phyloP scores from a whole-genome alignment of 108 stramenopile species.

The Discostella pseudostelligera region DNA sequence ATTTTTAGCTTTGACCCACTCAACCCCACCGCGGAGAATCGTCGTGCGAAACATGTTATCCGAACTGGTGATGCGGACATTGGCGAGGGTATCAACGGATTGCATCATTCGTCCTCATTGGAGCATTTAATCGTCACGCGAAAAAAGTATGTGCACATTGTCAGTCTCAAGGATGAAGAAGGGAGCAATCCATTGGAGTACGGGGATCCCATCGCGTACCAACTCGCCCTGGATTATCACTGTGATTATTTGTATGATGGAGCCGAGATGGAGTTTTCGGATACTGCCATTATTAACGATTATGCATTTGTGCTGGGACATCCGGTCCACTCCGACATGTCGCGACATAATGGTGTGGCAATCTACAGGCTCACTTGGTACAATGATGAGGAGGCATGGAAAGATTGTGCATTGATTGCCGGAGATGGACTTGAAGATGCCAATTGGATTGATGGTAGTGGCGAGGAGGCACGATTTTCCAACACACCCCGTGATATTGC shows the following conservation, averaged over 20 bases:
- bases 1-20: slow-evolving; percentile 38
- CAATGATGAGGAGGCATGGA: slow-evolving; percentile 39
- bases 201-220: slow-evolving; percentile 24
- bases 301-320: slow-evolving; percentile 49
- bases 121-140: slow-evolving; percentile 39
- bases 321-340: slow-evolving; percentile 11
- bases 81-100: slow-evolving; percentile 30
- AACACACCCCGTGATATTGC: slow-evolving; percentile 41
- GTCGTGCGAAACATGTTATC: slow-evolving; percentile 19
- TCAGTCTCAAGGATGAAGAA: slow-evolving; percentile 23
- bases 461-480: slow-evolving; percentile 37
- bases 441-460: slow-evolving; percentile 40
- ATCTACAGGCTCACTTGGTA: slow-evolving; percentile 47
- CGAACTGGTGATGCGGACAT: slow-evolving; percentile 19
- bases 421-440: slow-evolving; percentile 35
- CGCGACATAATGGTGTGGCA: slow-evolving; percentile 42
- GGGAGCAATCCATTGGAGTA: slow-evolving; percentile 32
- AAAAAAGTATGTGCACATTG: slow-evolving; percentile 30
- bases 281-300: slow-evolving; percentile 46
- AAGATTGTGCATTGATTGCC: slow-evolving; percentile 40
- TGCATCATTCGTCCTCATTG: slow-evolving; percentile 34
- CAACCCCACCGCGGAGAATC: slow-evolving; percentile 20
- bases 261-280: slow-evolving; percentile 33
- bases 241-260: slow-evolving; percentile 41
- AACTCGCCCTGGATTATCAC: slow-evolving; percentile 42